Base-by-base conservation (phyloP, 2,329 filamentous ascomycete genomes). In the Metarhizium album region DNA sequence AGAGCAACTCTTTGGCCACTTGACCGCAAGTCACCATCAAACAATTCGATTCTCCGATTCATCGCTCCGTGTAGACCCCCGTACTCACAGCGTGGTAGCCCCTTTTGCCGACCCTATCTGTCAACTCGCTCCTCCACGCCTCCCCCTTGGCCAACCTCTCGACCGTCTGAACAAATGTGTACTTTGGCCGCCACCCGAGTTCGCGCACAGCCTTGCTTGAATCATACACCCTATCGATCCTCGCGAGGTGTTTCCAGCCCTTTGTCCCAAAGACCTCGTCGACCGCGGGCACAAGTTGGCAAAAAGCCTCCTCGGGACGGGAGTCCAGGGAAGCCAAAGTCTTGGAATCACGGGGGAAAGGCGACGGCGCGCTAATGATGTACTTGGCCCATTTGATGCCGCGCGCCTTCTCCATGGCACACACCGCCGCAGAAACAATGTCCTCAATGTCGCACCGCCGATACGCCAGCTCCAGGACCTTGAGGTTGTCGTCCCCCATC, bases 391-490 rank as follows among this genome's bases (percentile, higher is more conserved):
- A 74, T 11, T 58, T 49, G 2, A 71, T 54, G 2, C 56, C 53
- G 2, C 42, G 47, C 1, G 67, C 70, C 40, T 55, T 63, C 2
- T 51, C 31, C 69, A 72, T 66, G 8, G 65, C 71, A 33, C 66
- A 69, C 2, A 66, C 62, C 13, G 68, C 65, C 0, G 71, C 72
- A 2, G 56, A 58, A 4, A 74, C 73, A 2, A 73, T 64, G 45
- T 75, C 72, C 24, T 65, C 63, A 1, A 75, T 61, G 51, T 75
- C 72, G 29, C 64, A 68, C 24, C 73, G 60, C 3, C 72, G 67
- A 46, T 74, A 72, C 0, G 72, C 66, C 49, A 75, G 60, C 58
- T 75, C 73, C n/a, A 73, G 59, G 6, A 74, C 68, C 55, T 75
- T 74, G 42, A 74, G 63, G 53, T 74, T 75, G n/a, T 67, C 70